Percentiles rank a stretch among this genome's conserved stretches.
Conservation (phyloP, 148 eudicot genomes). For the Dianthus caryophyllus region DNA sequence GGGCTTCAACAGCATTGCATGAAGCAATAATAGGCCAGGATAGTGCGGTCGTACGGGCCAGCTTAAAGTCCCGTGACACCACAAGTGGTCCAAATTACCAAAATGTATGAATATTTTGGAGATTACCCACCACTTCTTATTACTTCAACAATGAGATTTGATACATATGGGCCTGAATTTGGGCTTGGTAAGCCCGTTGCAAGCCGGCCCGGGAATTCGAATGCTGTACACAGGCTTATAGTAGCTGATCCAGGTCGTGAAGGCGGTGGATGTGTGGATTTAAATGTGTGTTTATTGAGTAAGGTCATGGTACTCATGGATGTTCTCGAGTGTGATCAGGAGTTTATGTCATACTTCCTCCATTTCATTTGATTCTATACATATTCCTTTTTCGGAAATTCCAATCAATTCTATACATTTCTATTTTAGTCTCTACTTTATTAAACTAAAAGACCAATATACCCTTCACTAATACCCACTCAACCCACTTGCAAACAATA, state of each 20-base stretch:
- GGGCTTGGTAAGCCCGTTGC: slow-evolving; percentile 62
- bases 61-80: neutral
- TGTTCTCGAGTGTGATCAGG: slow-evolving; percentile 40
- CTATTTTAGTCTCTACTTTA: no score
- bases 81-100: slow-evolving; percentile 19
- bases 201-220: slow-evolving; percentile 41
- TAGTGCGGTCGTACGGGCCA: neutral
- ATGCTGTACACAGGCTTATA: slow-evolving; percentile 47
- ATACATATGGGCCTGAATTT: slow-evolving; percentile 60
- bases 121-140: slow-evolving; percentile 38
- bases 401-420: no score
- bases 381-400: no score
- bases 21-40: neutral
- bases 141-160: slow-evolving; percentile 65
- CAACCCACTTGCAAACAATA: no score
- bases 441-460: no score
- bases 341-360: slow-evolving; percentile 29
- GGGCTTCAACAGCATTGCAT: neutral
- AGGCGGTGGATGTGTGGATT: slow-evolving; percentile 54
- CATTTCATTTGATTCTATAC: no score
- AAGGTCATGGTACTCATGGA: slow-evolving; percentile 54
- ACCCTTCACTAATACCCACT: no score
- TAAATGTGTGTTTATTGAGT: slow-evolving; percentile 52
- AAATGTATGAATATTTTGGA: slow-evolving; percentile 14
- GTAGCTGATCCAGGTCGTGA: slow-evolving; percentile 58